These are phyloP conservation scores for Globisporangium solare DNA, from an alignment of 352 stramenopile genomes.

Conservation along the genomic window DNA sequence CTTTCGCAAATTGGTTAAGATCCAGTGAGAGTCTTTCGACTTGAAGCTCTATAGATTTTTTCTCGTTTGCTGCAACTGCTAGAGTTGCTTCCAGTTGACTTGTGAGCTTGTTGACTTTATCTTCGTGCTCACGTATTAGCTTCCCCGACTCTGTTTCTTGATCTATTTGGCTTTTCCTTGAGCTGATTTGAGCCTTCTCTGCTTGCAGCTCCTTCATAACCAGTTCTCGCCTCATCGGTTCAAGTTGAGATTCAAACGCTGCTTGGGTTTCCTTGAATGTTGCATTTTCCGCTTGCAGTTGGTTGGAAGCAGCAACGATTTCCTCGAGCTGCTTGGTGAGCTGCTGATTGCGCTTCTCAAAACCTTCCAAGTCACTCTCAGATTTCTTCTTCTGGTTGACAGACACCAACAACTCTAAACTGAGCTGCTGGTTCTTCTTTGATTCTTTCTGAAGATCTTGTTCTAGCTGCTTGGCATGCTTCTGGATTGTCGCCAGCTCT, in stretches of 20 bases:
- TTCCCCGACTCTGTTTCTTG: slow-evolving; percentile 31
- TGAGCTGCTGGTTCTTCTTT: slow-evolving; percentile 69
- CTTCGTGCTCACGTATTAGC: slow-evolving; percentile 18
- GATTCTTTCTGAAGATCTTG: slow-evolving; percentile 23
- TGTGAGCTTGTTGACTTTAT: slow-evolving; percentile 6
- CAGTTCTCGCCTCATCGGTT: slow-evolving; percentile 34
- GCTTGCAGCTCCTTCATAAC: slow-evolving; percentile 41
- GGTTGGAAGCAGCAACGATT: slow-evolving; percentile 8
- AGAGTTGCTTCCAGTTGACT: slow-evolving; percentile 17
- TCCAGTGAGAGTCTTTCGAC: slow-evolving; percentile 25
- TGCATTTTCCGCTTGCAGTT: slow-evolving; percentile 19
- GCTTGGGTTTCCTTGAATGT: slow-evolving; percentile 13
- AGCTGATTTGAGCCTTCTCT: slow-evolving; percentile 31
- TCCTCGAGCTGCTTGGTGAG: slow-evolving; percentile 16
- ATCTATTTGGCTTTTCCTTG: slow-evolving; percentile 28
- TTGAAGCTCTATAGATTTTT: slow-evolving; percentile 15
- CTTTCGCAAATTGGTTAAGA: slow-evolving; percentile 12
- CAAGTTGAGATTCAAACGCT: slow-evolving; percentile 22
- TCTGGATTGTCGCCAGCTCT: slow-evolving; percentile 36
- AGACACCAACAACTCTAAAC: slow-evolving; percentile 56
- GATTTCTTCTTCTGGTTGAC: slow-evolving; percentile 65
- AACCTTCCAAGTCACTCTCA: slow-evolving; percentile 24
- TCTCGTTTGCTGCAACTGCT: slow-evolving; percentile 15
- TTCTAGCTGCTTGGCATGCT: slow-evolving; percentile 26
- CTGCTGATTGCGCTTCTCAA: slow-evolving; percentile 19